Conservation (phyloP, 2,329 filamentous ascomycete genomes). For the Cytospora paraplurivora region DNA sequence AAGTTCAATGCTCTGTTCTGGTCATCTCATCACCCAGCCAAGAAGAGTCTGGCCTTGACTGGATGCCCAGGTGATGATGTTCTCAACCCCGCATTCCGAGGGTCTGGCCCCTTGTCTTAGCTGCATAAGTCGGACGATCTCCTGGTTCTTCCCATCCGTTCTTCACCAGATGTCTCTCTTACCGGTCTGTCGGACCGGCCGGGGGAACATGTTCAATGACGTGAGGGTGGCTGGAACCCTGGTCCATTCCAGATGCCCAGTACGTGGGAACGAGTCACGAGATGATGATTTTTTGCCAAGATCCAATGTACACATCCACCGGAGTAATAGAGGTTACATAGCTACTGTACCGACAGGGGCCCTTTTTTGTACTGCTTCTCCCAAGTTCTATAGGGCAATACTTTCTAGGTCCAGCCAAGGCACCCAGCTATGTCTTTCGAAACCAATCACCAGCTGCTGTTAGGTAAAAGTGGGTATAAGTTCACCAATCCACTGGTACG, state of each 20-base stretch:
- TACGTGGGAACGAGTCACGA: background rate
- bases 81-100: background rate
- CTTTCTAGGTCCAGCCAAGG: background rate
- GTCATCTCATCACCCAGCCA: background rate
- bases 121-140: background rate
- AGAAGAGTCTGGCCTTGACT: slow-evolving; percentile 6
- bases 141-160: background rate
- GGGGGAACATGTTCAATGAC: background rate
- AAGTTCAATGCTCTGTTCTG: too few relatives aligned
- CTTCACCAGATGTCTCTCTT: background rate
- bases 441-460: too few relatives aligned
- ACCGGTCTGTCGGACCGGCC: background rate
- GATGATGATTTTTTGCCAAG: background rate
- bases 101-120: background rate
- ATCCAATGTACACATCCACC: too few relatives aligned
- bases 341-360: too few relatives aligned
- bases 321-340: too few relatives aligned
- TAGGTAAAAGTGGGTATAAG: too few relatives aligned
- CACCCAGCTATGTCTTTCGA: too few relatives aligned
- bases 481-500: too few relatives aligned
- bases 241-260: too few relatives aligned
- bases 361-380: too few relatives aligned
- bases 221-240: background rate
- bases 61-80: background rate
- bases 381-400: too few relatives aligned